Evolutionary conservation across 352 stramenopile species (phyloP).

Genomic region (Phytophthora sojae): DNA sequence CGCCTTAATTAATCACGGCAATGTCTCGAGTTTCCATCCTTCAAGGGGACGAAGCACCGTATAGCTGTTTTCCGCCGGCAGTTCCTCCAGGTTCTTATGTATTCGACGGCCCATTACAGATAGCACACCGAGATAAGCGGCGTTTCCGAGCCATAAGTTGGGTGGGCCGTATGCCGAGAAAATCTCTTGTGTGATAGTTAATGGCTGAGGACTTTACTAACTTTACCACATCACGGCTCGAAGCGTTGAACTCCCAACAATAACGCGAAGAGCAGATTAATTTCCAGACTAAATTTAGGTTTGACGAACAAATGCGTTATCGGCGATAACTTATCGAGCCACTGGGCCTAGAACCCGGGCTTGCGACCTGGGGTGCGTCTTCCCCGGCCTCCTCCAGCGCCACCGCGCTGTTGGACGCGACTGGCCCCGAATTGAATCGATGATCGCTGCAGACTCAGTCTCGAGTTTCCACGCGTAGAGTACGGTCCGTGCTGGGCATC

Average conservation of each 20-base stretch:
- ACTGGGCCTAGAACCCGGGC: neutral
- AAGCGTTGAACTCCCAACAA: too few relatives aligned
- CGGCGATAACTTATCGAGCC: too few relatives aligned
- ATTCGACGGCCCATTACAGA: neutral
- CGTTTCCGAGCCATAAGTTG: neutral
- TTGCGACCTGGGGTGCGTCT: neutral
- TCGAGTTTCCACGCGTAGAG: slow-evolving; percentile 23
- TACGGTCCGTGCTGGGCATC: slow-evolving; percentile 42
- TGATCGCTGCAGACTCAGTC: slow-evolving; percentile 21
- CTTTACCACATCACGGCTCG: neutral
- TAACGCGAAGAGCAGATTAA: too few relatives aligned
- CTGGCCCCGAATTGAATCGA: slow-evolving; percentile 19
- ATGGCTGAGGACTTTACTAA: too few relatives aligned
- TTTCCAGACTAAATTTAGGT: neutral
- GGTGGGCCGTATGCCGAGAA: too few relatives aligned
- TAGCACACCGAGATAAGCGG: neutral
- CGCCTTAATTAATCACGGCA: neutral
- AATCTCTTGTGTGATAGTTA: too few relatives aligned
- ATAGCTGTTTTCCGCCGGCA: neutral
- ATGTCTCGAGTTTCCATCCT: neutral
- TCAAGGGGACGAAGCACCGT: neutral
- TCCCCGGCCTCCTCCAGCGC: slow-evolving; percentile 9
- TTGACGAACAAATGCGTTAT: neutral
- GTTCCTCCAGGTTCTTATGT: neutral
- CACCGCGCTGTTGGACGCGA: slow-evolving; percentile 10